Evolutionary conservation across 2,329 filamentous ascomycete species (phyloP).

Genomic region (Tympanopsis confertula): DNA sequence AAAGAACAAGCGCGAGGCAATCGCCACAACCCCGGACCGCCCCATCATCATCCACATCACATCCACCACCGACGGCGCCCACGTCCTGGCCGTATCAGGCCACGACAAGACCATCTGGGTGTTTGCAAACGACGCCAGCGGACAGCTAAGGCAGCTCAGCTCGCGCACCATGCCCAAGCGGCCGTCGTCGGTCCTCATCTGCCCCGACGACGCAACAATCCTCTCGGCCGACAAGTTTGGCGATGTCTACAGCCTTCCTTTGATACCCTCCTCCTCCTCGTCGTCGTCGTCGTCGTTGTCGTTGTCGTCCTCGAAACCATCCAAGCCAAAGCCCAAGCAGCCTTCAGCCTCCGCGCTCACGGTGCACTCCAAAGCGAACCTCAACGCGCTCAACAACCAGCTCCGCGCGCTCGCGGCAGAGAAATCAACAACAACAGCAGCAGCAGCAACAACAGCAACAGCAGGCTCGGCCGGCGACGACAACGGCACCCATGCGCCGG

Average conservation of each 20-base stretch:
- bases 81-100: conserved; percentile 70
- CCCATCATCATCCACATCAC: conserved; percentile 61
- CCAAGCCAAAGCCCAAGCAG: conserved; percentile 22
- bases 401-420: conserved; percentile 29
- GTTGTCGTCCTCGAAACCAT: conserved; percentile 6
- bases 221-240: conserved; percentile 90
- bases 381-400: conserved; percentile 46
- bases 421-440: conserved; percentile 10
- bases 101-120: conserved; percentile 88
- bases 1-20: conserved; percentile 9
- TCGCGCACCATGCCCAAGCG: conserved; percentile 78
- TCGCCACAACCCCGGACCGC: conserved; percentile 27
- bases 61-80: conserved; percentile 47
- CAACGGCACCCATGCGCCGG: conserved; percentile 19
- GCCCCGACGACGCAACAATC: conserved; percentile 59
- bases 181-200: conserved; percentile 64
- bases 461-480: conserved; percentile 16
- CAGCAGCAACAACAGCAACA: conserved; percentile 11
- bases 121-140: conserved; percentile 54
- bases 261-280: conserved; percentile 31
- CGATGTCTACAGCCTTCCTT: conserved; percentile 80
- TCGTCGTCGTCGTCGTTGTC: conserved; percentile 5
- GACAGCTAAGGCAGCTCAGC: conserved; percentile 55
- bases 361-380: conserved; percentile 54
- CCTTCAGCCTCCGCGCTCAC: conserved; percentile 45